A percentile compares a stretch with the other conserved stretches of the same genome.
Conservation (phyloP, 75 land plant genomes). For the Pinus taeda region DNA sequence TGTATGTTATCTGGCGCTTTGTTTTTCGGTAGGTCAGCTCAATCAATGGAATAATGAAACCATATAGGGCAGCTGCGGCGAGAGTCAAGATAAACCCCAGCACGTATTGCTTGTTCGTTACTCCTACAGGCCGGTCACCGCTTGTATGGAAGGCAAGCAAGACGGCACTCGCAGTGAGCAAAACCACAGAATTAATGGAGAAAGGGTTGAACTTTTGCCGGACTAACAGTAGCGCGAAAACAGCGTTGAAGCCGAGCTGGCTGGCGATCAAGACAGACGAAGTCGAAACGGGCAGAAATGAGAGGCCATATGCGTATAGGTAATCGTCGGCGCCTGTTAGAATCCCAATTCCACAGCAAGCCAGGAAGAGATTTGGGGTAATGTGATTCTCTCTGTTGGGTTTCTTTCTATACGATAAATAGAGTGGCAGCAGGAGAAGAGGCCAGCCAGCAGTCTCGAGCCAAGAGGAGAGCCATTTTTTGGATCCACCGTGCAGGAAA, state of each 20-base stretch:
- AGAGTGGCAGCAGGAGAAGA: neutral
- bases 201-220: neutral
- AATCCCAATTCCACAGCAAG: neutral
- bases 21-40: constrained; percentile 38
- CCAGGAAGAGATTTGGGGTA: neutral
- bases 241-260: neutral
- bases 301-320: constrained; percentile 22
- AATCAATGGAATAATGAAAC: constrained; percentile 38
- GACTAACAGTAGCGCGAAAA: neutral
- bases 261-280: neutral
- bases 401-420: neutral
- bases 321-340: constrained; percentile 20
- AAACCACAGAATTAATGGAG: neutral
- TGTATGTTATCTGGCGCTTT: constrained; percentile 19
- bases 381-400: neutral
- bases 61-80: constrained; percentile 48
- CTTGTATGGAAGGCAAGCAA: constrained; percentile 35
- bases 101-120: constrained; percentile 20
- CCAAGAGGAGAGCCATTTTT: neutral
- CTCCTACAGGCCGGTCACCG: constrained; percentile 32
- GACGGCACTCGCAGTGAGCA: neutral
- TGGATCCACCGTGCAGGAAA: constrained; percentile 29
- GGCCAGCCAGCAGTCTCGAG: neutral
- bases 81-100: constrained; percentile 47
- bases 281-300: constrained; percentile 36